Conservation (phyloP, 441 rosid species). For the Adansonia rubrostipa region DNA sequence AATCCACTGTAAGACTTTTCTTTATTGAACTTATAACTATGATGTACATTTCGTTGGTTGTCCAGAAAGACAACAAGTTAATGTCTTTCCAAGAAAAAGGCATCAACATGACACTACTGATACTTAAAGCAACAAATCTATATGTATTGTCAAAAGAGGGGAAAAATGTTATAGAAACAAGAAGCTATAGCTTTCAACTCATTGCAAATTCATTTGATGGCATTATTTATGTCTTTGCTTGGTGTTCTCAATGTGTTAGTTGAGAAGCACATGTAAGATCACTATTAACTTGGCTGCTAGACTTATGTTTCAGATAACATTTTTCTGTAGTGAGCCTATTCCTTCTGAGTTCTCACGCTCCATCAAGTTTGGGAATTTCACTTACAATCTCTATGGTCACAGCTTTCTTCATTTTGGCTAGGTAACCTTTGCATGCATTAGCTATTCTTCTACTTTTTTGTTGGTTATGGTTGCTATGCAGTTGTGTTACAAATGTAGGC, state of each 20-base stretch:
- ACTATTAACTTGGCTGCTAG: not conserved
- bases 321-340: constrained; percentile 69
- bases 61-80: not conserved
- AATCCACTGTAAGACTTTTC: not conserved
- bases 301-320: constrained; percentile 63
- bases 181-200: not conserved
- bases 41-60: not conserved
- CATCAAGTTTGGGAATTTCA: constrained; percentile 58
- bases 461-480: not conserved
- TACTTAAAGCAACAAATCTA: not conserved
- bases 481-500: not conserved
- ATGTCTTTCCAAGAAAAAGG: not conserved
- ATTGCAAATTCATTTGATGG: constrained; percentile 7
- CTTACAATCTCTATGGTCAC: constrained; percentile 79
- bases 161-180: not conserved
- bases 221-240: not conserved
- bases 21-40: not conserved
- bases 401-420: constrained; percentile 92
- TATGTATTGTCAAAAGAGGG: not conserved
- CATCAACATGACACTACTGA: not conserved
- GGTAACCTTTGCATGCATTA: constrained; percentile 46
- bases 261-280: constrained; percentile 12
- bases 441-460: not conserved
- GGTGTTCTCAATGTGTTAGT: not conserved
- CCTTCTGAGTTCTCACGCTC: constrained; percentile 66